Conservation (phyloP, 805 yeast species). For the Maudiozyma saulgeensis region DNA sequence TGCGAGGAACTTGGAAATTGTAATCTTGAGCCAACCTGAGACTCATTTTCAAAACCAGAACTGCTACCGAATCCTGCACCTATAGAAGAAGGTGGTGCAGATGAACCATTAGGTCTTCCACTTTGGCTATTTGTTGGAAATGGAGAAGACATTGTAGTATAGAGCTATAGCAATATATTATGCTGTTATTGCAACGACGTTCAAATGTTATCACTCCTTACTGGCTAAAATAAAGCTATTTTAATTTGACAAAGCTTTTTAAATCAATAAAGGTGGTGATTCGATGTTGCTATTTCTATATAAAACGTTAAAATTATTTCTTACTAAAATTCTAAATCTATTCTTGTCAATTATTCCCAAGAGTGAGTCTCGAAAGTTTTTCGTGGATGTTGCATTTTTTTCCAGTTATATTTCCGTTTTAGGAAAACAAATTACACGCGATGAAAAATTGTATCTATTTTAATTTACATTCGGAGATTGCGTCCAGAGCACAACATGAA, state of each 20-base stretch:
- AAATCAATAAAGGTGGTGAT: no score
- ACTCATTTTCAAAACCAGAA: slow-evolving; percentile 21
- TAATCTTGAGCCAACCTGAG: slow-evolving; percentile 18
- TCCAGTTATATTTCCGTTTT: background rate
- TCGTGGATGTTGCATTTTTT: background rate
- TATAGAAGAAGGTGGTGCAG: slow-evolving; percentile 26
- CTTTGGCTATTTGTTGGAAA: slow-evolving; percentile 13
- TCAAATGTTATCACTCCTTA: background rate
- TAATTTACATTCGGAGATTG: no score
- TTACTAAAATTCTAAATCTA: background rate
- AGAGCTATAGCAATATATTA: background rate
- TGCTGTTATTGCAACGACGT: background rate
- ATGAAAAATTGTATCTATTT: no score
- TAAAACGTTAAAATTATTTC: no score
- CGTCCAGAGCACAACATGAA: no score
- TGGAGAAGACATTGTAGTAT: slow-evolving; percentile 17
- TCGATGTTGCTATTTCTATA: no score
- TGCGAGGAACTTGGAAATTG: slow-evolving; percentile 26
- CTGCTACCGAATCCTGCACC: slow-evolving; percentile 25
- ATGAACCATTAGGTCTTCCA: slow-evolving; percentile 17
- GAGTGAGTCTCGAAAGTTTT: background rate
- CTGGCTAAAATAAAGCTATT: no score
- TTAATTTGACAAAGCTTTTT: no score
- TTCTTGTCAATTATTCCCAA: background rate
- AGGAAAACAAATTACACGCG: background rate